Evolutionary conservation across 2,329 filamentous ascomycete genomes (phyloP).

Genomic region (Alternaria ventricosa): DNA sequence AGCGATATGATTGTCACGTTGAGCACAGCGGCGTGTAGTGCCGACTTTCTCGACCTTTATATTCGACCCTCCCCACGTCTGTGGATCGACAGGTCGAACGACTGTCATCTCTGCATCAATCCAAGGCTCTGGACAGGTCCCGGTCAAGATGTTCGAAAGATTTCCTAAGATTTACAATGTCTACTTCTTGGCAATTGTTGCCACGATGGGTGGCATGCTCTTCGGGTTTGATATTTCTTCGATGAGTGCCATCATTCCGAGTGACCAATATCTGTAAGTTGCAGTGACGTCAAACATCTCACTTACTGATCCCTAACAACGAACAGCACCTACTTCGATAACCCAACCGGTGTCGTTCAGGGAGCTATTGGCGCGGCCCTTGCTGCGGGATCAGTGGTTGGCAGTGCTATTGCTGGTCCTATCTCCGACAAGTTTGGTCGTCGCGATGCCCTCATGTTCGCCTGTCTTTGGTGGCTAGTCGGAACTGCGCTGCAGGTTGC

Average conservation of each 20-base stretch:
- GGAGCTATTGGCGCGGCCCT: slow-evolving; percentile 63
- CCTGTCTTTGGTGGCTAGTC: slow-evolving; percentile 61
- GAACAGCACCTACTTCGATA: slow-evolving; percentile 55
- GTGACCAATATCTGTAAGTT: slow-evolving; percentile 25
- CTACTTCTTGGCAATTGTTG: slow-evolving; percentile 64
- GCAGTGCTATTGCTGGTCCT: slow-evolving; percentile 65
- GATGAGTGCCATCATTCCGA: slow-evolving; percentile 62
- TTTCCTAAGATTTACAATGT: slow-evolving; percentile 63
- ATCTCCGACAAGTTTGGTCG: slow-evolving; percentile 65
- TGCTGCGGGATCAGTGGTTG: slow-evolving; percentile 73
- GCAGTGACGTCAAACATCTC: neutral
- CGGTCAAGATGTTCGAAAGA: slow-evolving; percentile 38
- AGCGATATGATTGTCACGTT: neutral
- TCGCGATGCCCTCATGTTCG: slow-evolving; percentile 61
- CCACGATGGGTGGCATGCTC: slow-evolving; percentile 69
- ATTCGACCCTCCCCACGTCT: slow-evolving; percentile 7
- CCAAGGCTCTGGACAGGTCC: slow-evolving; percentile 15
- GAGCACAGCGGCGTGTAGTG: neutral
- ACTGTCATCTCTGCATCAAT: slow-evolving; percentile 3
- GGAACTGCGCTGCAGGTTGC: slow-evolving; percentile 69
- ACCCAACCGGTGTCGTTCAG: slow-evolving; percentile 56
- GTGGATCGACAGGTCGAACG: slow-evolving; percentile 5
- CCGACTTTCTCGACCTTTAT: slow-evolving; percentile 11
- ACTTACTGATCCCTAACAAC: neutral
- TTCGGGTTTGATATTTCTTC: slow-evolving; percentile 83